Evolutionary conservation across 2,329 filamentous ascomycete species (phyloP).

Genomic region (Hymenoscyphus infarciens): DNA sequence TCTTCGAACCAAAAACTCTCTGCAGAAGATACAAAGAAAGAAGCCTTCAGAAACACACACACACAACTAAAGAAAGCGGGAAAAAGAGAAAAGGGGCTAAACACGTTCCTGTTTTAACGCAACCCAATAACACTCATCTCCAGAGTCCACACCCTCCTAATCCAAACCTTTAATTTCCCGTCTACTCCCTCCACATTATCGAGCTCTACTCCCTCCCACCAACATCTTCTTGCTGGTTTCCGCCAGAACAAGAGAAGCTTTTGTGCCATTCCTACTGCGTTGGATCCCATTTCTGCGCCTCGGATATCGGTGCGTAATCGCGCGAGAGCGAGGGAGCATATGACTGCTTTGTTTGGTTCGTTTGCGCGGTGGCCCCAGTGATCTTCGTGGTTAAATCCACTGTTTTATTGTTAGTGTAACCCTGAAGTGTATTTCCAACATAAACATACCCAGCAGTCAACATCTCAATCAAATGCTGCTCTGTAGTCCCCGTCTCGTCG

Average conservation of each 20-base stretch:
- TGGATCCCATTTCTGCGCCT: slow-evolving; percentile 69
- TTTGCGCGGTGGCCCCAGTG: slow-evolving; percentile 94
- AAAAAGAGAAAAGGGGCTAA: neutral
- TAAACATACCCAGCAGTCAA: slow-evolving; percentile 84
- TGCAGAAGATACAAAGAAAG: neutral
- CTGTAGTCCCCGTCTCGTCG: slow-evolving; percentile 92
- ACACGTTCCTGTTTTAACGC: slow-evolving; percentile 39
- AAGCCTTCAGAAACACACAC: neutral
- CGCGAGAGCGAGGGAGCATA: slow-evolving; percentile 92
- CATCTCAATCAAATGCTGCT: slow-evolving; percentile 99
- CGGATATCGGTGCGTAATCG: slow-evolving; percentile 89
- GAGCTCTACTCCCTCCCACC: slow-evolving; percentile 98
- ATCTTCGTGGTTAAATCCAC: slow-evolving; percentile 95
- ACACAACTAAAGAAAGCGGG: neutral
- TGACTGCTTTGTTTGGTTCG: slow-evolving; percentile 96
- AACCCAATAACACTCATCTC: slow-evolving; percentile 96
- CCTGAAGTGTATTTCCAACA: neutral
- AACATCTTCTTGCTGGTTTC: slow-evolving; percentile 92
- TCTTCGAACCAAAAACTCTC: slow-evolving; percentile 4
- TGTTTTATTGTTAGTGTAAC: slow-evolving; percentile 39
- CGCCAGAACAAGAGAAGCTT: slow-evolving; percentile 97
- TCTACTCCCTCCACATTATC: slow-evolving; percentile 86
- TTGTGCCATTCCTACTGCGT: slow-evolving; percentile 94
- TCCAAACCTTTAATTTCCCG: slow-evolving; percentile 95
- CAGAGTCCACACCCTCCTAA: slow-evolving; percentile 93